phyloP scores from a whole-genome alignment of 306 rosid genomes.

The Rosa lucieae region DNA sequence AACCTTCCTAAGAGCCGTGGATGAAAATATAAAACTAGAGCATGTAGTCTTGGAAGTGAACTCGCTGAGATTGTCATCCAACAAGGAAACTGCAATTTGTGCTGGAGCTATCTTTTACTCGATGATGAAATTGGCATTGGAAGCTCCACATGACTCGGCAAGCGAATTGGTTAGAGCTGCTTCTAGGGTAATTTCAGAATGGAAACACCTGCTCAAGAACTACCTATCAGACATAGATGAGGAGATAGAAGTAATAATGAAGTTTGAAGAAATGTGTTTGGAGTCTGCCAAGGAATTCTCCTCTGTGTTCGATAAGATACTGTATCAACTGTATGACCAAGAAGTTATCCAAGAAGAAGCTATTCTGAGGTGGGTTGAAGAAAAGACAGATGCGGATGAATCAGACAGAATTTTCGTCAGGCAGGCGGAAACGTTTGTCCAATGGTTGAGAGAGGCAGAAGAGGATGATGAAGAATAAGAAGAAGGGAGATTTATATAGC shows the following conservation, averaged over 20 bases:
- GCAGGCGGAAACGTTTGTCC: constrained; percentile 64
- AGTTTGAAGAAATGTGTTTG: constrained; percentile 85
- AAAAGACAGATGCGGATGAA: constrained; percentile 79
- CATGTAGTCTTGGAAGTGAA: constrained; percentile 75
- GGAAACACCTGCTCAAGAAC: constrained; percentile 65
- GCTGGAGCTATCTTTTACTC: constrained; percentile 90
- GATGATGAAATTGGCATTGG: constrained; percentile 64
- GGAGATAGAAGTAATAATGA: constrained; percentile 90
- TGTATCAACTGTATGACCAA: constrained; percentile 58
- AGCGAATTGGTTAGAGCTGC: constrained; percentile 57
- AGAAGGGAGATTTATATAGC: background rate
- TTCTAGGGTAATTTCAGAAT: constrained; percentile 45
- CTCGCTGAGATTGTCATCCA: constrained; percentile 74
- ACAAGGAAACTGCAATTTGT: constrained; percentile 75
- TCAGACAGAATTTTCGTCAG: constrained; percentile 67
- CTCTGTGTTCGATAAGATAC: constrained; percentile 63
- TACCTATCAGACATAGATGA: constrained; percentile 77
- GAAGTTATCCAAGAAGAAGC: constrained; percentile 84
- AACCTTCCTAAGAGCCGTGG: constrained; percentile 82
- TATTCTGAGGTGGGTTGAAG: constrained; percentile 85
- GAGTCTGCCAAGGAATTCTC: constrained; percentile 82
- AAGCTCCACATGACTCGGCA: constrained; percentile 56
- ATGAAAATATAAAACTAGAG: constrained; percentile 71
- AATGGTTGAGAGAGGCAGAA: constrained; percentile 92
- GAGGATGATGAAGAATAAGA: constrained; percentile 57